Percentiles rank a stretch among this genome's conserved stretches.
phyloP scores from a whole-genome alignment of 257 asterid species.

The Solanum peruvianum region DNA sequence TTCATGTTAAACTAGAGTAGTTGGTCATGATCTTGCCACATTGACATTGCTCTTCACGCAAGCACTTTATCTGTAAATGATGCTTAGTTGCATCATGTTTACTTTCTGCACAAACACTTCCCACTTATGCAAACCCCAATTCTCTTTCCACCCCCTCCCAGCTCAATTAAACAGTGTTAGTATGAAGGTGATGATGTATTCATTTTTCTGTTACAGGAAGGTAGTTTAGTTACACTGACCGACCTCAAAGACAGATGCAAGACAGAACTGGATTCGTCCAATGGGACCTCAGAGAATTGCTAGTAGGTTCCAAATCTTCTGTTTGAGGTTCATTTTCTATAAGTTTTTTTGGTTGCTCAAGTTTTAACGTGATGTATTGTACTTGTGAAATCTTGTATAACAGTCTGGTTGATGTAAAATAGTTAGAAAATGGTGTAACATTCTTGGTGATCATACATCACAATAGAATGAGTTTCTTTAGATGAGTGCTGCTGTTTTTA shows the following conservation, averaged over 20 bases:
- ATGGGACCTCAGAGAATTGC: conserved; percentile 18
- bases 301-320: conserved; percentile 9
- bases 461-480: background rate
- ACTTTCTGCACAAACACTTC: background rate
- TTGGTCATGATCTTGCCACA: background rate
- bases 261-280: conserved; percentile 34
- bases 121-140: background rate
- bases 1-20: background rate
- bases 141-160: background rate
- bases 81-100: background rate
- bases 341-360: background rate
- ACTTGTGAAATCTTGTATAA: background rate
- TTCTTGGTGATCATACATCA: background rate
- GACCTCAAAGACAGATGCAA: conserved; percentile 53
- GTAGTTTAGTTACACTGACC: conserved; percentile 36
- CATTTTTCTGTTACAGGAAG: conserved; percentile 35
- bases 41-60: background rate
- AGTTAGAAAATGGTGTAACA: background rate
- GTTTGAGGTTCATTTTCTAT: conserved; percentile 1
- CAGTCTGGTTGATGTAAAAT: background rate
- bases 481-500: background rate
- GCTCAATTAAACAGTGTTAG: background rate
- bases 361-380: background rate
- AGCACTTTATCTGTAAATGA: background rate
- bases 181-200: background rate